phyloP scores from a whole-genome alignment of 495 filamentous ascomycete genomes.

The Neurospora terricola region DNA sequence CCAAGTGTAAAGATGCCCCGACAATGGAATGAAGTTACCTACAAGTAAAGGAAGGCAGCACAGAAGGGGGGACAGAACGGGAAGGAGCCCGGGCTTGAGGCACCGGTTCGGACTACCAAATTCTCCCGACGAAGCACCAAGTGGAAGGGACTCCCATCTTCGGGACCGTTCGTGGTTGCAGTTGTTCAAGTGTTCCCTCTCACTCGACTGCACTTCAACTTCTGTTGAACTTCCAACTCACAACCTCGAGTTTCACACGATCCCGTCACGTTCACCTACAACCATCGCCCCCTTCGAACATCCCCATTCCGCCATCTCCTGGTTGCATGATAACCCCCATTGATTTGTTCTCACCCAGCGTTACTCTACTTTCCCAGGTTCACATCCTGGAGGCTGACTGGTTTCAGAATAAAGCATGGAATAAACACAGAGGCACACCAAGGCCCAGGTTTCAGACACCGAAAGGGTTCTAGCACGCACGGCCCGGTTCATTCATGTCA shows the following conservation, averaged over 20 bases:
- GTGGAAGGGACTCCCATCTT: not conserved
- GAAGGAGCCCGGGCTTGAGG: not conserved
- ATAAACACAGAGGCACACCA: not conserved
- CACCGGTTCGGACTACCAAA: not conserved
- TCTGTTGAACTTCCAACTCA: not conserved
- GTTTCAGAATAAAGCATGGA: not conserved
- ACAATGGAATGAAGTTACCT: not conserved
- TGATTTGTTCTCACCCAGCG: not conserved
- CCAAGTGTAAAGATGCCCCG: not conserved
- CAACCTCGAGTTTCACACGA: not conserved
- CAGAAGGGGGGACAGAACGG: not conserved
- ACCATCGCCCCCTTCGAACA: not conserved
- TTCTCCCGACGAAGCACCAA: not conserved
- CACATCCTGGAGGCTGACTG: not conserved
- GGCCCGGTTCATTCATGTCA: not conserved
- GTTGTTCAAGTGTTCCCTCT: not conserved
- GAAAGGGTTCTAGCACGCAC: not conserved
- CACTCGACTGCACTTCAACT: not conserved
- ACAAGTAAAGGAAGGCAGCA: not conserved
- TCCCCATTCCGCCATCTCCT: not conserved
- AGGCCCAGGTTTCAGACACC: not conserved
- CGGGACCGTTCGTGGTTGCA: not conserved
- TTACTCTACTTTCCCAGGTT: not conserved
- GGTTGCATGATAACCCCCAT: not conserved
- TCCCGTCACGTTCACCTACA: not conserved